Base-by-base conservation (phyloP, 495 filamentous ascomycete genomes). In the Neurospora sp. region DNA sequence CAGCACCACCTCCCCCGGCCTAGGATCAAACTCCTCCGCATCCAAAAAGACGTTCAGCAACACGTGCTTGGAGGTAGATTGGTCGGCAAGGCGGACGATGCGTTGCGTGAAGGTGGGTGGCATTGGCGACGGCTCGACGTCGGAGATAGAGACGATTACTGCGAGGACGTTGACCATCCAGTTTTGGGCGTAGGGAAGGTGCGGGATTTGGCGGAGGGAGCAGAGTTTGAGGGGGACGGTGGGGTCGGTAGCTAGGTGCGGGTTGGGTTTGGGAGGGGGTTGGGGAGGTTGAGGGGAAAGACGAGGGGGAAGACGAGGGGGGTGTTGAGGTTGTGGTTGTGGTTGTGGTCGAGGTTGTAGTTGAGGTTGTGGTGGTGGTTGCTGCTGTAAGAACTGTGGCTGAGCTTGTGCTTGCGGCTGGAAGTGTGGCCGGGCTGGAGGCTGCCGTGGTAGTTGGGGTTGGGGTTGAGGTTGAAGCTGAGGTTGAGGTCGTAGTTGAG, bases 101-200 rank as follows among this genome's bases (percentile, higher is more conserved):
- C 83, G 76, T 74, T 86, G 84, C 4, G 59, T 78, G 70, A 78
- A 77, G 0, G 84, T 82, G 0, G 83, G 82, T 2, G 81, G 77
- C 9, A 75, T 69, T 20, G 78, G 73, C 0, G 78, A 82, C 3
- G 83, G 78, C 71, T 84, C 79, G 35, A 83, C 73, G 6, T 75
- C 74, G 3, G 81, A 84, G 8, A 86, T 74, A 4, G 81, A 81
- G 3, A 77, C 78, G 5, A 86, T 73, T 4, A 86, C 77, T 41
- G 79, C 81, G 9, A 86, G 77, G 10, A 84, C 80, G 72, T 85
- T 85, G 75, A 83, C 73, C 74, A 81, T 83, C 81, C 82, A 86
- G 72, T 86, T 86, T 73, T 86, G 85, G 61, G 83, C 81, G 79
- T 83, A 84, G 1, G 81, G 83, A 10, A 86, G 78, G 70, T 79